Evolutionary conservation across 2,329 filamentous ascomycete species (phyloP).

Genomic region (Rasamsonia emersonii): DNA sequence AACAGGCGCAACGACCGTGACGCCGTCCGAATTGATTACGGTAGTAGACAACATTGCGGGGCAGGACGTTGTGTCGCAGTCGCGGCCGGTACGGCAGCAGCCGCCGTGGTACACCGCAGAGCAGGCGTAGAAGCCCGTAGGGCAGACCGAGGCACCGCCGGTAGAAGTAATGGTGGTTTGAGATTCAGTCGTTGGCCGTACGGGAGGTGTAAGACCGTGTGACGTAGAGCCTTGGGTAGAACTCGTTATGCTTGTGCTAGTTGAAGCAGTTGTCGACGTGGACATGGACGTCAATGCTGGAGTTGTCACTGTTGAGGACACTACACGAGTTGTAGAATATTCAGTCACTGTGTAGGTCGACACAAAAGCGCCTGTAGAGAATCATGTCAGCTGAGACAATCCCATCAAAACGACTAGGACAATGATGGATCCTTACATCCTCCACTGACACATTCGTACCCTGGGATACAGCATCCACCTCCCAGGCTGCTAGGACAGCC

Average conservation of each 20-base stretch:
- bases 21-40: slow-evolving; percentile 54
- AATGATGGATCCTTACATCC: slow-evolving; percentile 38
- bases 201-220: slow-evolving; percentile 25
- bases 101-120: slow-evolving; percentile 70
- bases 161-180: slow-evolving; percentile 21
- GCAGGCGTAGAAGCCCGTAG: slow-evolving; percentile 87
- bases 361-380: slow-evolving; percentile 21
- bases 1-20: slow-evolving; percentile 60
- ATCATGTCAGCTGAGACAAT: slow-evolving; percentile 1
- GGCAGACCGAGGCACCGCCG: slow-evolving; percentile 49
- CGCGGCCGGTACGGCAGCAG: slow-evolving; percentile 79
- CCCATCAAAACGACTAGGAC: not conserved
- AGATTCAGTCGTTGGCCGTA: slow-evolving; percentile 32
- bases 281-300: slow-evolving; percentile 14
- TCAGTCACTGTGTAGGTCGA: slow-evolving; percentile 28
- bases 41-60: slow-evolving; percentile 57
- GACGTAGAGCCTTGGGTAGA: slow-evolving; percentile 26
- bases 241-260: slow-evolving; percentile 11
- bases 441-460: slow-evolving; percentile 47
- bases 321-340: slow-evolving; percentile 21
- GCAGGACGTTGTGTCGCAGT: slow-evolving; percentile 76
- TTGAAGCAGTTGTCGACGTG: slow-evolving; percentile 10
- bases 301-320: slow-evolving; percentile 29
- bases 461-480: slow-evolving; percentile 55
- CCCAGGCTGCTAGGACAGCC: slow-evolving; percentile 47